A percentile compares a stretch with the other conserved stretches of the same genome.
Evolutionary conservation across 2,329 filamentous ascomycete genomes (phyloP).

Genomic region (Neocucurbitaria cava): DNA sequence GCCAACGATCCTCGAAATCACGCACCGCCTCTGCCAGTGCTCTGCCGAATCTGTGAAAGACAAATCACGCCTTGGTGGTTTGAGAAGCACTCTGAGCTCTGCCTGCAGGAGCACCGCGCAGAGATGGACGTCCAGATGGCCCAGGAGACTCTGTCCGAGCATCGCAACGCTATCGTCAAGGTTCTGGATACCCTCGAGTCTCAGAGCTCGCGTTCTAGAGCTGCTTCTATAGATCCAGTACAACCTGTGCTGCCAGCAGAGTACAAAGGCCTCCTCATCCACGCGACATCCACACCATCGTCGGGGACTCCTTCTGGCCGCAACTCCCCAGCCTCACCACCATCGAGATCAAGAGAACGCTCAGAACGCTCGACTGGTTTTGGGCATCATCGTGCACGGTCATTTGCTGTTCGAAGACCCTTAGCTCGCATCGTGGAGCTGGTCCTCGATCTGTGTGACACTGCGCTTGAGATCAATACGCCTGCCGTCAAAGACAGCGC

Average conservation of each 20-base stretch:
- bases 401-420: constrained; percentile 89
- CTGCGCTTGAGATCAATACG: constrained; percentile 90
- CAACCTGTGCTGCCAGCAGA: constrained; percentile 67
- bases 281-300: constrained; percentile 70
- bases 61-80: constrained; percentile 99
- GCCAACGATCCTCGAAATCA: constrained; percentile 76
- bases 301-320: constrained; percentile 75
- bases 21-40: constrained; percentile 80
- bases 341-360: constrained; percentile 71
- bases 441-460: constrained; percentile 93
- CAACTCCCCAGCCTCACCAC: constrained; percentile 71
- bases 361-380: constrained; percentile 73
- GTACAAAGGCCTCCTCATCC: constrained; percentile 88
- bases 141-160: constrained; percentile 89
- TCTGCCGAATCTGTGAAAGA: constrained; percentile 96
- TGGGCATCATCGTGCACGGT: constrained; percentile 81
- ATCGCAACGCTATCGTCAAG: constrained; percentile 92
- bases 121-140: constrained; percentile 98
- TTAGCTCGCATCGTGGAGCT: constrained; percentile 93
- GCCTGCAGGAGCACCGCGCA: constrained; percentile 91
- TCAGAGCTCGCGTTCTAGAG: constrained; percentile 68
- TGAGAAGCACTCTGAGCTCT: constrained; percentile 97
- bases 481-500: constrained; percentile 85
- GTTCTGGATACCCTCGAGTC: constrained; percentile 92
- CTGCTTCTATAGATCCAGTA: constrained; percentile 58